Evolutionary conservation across 441 rosid species (phyloP), one percentile per base, ranked within the genome.

Genomic region (Erysimum cheiri): DNA sequence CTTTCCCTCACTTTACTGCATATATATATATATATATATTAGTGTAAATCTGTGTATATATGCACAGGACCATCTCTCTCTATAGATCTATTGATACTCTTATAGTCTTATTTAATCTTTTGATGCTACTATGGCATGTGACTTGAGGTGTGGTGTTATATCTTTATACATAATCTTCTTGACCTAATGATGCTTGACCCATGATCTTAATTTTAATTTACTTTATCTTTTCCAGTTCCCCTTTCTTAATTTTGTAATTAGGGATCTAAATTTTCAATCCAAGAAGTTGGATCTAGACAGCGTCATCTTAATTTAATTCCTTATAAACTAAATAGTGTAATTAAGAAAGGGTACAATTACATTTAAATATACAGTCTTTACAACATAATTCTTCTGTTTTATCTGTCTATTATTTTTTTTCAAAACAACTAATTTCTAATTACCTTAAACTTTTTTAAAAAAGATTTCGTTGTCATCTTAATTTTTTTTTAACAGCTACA

Each of bases 181-280:
- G 59, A 74, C 73, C 78, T 74, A 69, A 69, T 69, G 70, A 75
- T 69, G 78, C 74, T 55, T 62, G 60, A 55, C 78, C 73, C 74
- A 74, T 74, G 46, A 74, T 60, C 65, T 68, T 74, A 44, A 61
- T 53, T 55, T 68, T 53, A 61, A 11, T 54, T 46, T 71, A 52
- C 39, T 36, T 47, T 47, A 28, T 46, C 43, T 28, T 39, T 58
- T 37, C 44, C 37, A 57, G 14, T 57, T 57, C 10, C 60, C 44
- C 50, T 63, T 56, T 55, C 57, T 64, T 55, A 55, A 5, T 33
- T 62, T 35, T 46, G 19, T 61, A 44, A 44, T 61, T 11, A 33
- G 1, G 26, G 28, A 26, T 26, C 15, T 52, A 52, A 50, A 3
- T 14, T 28, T 72, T 57, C 52, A 32, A 37, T 53, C 62, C 35